Conservation (phyloP, 1,284 basidiomycete genomes). For the Schizophyllum amplum region DNA sequence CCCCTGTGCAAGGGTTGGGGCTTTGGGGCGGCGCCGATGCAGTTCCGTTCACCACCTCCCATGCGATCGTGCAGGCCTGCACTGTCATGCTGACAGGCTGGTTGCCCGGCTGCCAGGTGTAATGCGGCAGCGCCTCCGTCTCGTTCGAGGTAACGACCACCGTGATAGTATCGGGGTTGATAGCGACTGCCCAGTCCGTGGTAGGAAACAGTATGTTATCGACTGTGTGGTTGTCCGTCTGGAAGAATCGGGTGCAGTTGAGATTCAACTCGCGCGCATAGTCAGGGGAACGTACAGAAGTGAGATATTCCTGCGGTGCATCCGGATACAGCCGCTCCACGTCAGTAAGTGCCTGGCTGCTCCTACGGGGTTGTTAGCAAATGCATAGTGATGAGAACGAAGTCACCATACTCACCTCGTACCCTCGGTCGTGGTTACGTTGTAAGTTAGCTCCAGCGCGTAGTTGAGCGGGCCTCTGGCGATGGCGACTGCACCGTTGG, state of each 20-base stretch:
- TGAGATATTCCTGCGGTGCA: conserved; percentile 23
- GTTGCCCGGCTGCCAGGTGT: conserved; percentile 28
- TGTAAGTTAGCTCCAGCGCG: conserved; percentile 19
- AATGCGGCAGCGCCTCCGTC: conserved; percentile 21
- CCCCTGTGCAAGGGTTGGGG: conserved; percentile 23
- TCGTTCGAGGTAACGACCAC: conserved; percentile 23
- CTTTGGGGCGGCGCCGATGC: conserved; percentile 27
- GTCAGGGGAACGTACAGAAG: not conserved
- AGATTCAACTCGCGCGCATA: not conserved
- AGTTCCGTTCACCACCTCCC: conserved; percentile 23
- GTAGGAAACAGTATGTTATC: conserved; percentile 29
- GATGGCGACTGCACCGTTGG: conserved; percentile 27
- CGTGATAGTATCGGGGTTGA: conserved; percentile 26
- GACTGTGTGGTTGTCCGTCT: conserved; percentile 27
- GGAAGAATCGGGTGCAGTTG: not conserved
- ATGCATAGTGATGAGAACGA: conserved; percentile 16
- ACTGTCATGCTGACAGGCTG: conserved; percentile 30
- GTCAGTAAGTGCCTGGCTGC: conserved; percentile 25
- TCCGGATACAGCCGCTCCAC: conserved; percentile 26
- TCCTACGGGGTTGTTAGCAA: conserved; percentile 16
- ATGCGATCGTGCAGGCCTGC: conserved; percentile 27
- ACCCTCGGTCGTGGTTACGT: not conserved
- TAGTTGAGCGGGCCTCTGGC: conserved; percentile 28
- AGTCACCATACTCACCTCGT: not conserved
- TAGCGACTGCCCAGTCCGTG: conserved; percentile 27